phyloP scores from a whole-genome alignment of 2,329 filamentous ascomycete genomes.

The Dothideomycetes sp. region DNA sequence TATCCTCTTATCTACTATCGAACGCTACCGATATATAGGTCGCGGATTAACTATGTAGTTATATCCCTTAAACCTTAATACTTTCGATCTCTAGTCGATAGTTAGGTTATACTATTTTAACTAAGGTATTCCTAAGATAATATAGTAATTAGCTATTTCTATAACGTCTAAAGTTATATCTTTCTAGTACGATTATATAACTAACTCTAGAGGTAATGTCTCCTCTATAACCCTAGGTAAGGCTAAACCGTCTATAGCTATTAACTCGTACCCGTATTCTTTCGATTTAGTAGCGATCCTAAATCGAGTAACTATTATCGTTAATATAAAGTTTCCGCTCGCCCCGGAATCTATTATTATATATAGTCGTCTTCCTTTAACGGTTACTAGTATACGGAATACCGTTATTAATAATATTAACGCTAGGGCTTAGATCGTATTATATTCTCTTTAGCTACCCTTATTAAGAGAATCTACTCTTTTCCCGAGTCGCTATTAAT shows the following conservation, averaged over 20 bases:
- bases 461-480: no score
- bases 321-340: no score
- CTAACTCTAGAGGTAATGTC: constrained; percentile 13
- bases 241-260: constrained; percentile 12
- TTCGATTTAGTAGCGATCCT: constrained; percentile 11
- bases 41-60: constrained; percentile 10
- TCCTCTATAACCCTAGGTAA: constrained; percentile 14
- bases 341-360: no score
- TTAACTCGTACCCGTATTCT: constrained; percentile 13
- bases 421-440: no score
- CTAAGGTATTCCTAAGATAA: constrained; percentile 16
- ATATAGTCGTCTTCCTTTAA: no score
- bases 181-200: constrained; percentile 14
- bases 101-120: constrained; percentile 14
- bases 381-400: no score
- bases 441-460: no score
- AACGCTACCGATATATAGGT: constrained; percentile 10
- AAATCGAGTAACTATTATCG: no score
- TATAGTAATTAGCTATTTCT: constrained; percentile 14
- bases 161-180: constrained; percentile 15
- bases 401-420: no score
- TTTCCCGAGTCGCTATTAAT: no score
- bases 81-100: constrained; percentile 14
- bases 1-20: constrained; percentile 14
- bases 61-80: constrained; percentile 15